Evolutionary conservation across 306 rosid species (phyloP), one percentile per base, ranked within the genome.

Genomic region (Heteromeles arbutifolia): DNA sequence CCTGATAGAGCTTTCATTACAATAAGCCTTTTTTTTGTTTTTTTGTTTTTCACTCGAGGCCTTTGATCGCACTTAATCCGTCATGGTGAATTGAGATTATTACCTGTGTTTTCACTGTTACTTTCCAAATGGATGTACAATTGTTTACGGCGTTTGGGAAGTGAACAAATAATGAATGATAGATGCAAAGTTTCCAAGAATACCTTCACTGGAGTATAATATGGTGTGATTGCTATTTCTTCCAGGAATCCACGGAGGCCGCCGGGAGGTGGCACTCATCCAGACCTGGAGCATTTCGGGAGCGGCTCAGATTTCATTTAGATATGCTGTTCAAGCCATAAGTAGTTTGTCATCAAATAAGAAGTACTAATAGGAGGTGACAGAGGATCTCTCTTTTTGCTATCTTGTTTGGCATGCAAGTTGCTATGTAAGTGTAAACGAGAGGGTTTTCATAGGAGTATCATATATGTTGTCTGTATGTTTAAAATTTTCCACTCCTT

Each of bases 261-360:
- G 14, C 88, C 90, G 19, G 29, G 76, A 65, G 87, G 88, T 63
- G 88, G 89, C 70, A 70, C 84, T 73, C 97, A 89, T 86, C 98
- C 98, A 26, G 98, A 91, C 81, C 68, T 89, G 76, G 86, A 91
- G 78, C 96, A 85, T 69, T 91, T 88, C 50, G 74, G 92, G 29
- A 29, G 87, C 10, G 97, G 85, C 78, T 92, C 93, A 8, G 98
- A 93, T 86, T 93, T 73, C 82, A 90, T 93, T 19, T 93, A 90
- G 82, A 37, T 10, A 7, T 34, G 48, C 22, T 12, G 24, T 4
- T 45, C 68, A 31, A 17, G 15, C 4, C 12, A 17, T 1, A 4
- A 29, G 68, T 31, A 14, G 34, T 31, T 63, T 63, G 43, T 29
- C 24, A 17, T 63, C 41, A 17, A 65, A 65, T 65, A 65, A 65